Percentiles rank a stretch among this genome's conserved stretches.
Conservation (phyloP, 2,329 filamentous ascomycete species). For the Harringtonia aguacate region DNA sequence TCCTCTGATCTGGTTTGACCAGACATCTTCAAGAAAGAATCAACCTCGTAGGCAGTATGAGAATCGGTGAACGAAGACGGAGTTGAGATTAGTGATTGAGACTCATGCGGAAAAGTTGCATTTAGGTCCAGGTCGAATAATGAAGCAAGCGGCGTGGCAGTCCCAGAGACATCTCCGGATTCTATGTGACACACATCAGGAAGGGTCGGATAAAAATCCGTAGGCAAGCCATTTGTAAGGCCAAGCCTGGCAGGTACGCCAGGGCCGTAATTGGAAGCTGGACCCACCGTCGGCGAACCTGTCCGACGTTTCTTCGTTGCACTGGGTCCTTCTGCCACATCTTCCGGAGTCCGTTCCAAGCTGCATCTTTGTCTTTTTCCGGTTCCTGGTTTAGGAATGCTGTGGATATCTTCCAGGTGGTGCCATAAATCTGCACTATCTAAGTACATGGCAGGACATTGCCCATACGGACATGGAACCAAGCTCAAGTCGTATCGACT, state of each 20-base stretch:
- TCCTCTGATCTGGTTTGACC: background rate
- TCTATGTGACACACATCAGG: background rate
- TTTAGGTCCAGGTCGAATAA: background rate
- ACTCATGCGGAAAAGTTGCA: background rate
- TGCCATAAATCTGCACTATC: background rate
- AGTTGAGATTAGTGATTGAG: background rate
- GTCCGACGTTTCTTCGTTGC: too few relatives aligned
- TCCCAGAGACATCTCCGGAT: background rate
- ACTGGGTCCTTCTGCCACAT: too few relatives aligned
- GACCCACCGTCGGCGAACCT: too few relatives aligned
- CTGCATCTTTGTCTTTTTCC: background rate
- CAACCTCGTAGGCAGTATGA: background rate
- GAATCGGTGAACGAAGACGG: background rate
- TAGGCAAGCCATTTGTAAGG: too few relatives aligned
- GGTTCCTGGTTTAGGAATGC: background rate
- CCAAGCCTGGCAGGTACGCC: too few relatives aligned
- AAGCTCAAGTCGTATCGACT: background rate
- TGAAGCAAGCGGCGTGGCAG: background rate
- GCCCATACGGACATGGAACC: background rate
- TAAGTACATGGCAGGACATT: background rate
- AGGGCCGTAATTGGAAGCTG: too few relatives aligned
- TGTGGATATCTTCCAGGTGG: background rate
- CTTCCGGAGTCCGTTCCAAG: too few relatives aligned
- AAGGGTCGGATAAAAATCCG: too few relatives aligned
- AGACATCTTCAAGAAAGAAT: background rate